Evolutionary conservation across 768 basidiomycete genomes (phyloP).

Genomic region (Macrolepiota fuliginosa): DNA sequence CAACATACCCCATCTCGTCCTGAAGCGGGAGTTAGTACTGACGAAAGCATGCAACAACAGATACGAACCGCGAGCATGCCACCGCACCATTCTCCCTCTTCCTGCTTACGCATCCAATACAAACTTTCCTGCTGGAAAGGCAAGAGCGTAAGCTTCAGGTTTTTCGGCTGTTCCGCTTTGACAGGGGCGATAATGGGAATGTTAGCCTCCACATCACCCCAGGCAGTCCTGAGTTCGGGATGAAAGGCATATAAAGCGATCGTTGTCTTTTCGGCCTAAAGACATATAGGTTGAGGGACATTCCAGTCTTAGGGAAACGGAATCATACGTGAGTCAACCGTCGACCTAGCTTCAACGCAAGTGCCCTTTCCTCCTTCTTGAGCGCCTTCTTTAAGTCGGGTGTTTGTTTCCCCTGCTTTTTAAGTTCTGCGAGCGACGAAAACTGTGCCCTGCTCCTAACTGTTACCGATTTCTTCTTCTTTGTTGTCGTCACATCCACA

Average conservation of each 20-base stretch:
- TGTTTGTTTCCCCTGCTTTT: conserved; percentile 18
- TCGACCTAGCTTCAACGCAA: conserved; percentile 63
- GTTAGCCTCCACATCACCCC: conserved; percentile 78
- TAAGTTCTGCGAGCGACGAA: conserved; percentile 34
- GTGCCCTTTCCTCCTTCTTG: conserved; percentile 45
- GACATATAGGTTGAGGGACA: conserved; percentile 12
- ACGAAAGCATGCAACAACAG: background rate
- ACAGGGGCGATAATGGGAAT: conserved; percentile 62
- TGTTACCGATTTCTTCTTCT: conserved; percentile 15
- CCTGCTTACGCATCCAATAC: conserved; percentile 95
- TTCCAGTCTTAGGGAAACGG: background rate
- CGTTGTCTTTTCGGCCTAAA: conserved; percentile 69
- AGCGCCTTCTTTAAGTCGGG: conserved; percentile 25
- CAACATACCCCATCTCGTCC: conserved; percentile 88
- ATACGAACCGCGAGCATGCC: conserved; percentile 87
- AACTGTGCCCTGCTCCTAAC: conserved; percentile 20
- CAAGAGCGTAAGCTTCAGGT: conserved; percentile 81
- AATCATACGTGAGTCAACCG: conserved; percentile 60
- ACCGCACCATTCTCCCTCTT: conserved; percentile 81
- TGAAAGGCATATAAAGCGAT: conserved; percentile 67
- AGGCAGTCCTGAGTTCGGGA: conserved; percentile 77
- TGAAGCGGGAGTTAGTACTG: conserved; percentile 21
- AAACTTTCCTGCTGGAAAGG: conserved; percentile 97
- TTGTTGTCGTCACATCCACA: conserved; percentile 20
- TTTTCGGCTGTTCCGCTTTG: conserved; percentile 74